Evolutionary conservation across 2,329 filamentous ascomycete species (phyloP).

Genomic region (Metarhizium anisopliae): DNA sequence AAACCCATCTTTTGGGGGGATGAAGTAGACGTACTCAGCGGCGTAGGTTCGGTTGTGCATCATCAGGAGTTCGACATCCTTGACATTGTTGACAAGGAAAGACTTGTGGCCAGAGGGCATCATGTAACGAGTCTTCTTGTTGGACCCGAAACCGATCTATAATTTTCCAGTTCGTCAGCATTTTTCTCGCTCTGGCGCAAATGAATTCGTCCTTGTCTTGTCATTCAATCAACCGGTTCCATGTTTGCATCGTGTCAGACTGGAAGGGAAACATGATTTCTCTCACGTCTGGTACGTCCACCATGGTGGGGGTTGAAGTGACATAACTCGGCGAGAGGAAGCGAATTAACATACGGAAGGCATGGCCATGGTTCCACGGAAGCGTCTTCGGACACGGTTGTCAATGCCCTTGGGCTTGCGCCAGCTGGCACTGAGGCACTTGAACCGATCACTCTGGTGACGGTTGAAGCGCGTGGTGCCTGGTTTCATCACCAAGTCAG

Average conservation of each 20-base stretch:
- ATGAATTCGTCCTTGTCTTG: background rate
- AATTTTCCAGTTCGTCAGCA: slow-evolving; percentile 1
- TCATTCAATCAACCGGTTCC: background rate
- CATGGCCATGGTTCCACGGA: slow-evolving; percentile 93
- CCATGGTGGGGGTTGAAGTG: background rate
- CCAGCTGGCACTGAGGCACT: slow-evolving; percentile 83
- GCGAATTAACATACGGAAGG: slow-evolving; percentile 72
- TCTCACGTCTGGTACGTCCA: too few species aligned
- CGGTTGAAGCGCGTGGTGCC: slow-evolving; percentile 92
- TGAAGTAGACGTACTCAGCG: slow-evolving; percentile 71
- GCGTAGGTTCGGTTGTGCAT: slow-evolving; percentile 99
- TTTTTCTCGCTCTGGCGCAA: background rate
- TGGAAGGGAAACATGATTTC: too few species aligned
- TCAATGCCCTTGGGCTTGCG: slow-evolving; percentile 99
- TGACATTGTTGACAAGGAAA: slow-evolving; percentile 96
- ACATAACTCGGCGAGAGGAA: background rate
- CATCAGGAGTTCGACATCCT: slow-evolving; percentile 92
- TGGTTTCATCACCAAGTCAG: slow-evolving; percentile 38
- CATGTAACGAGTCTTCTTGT: slow-evolving; percentile 99
- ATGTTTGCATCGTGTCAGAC: background rate
- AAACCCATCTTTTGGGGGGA: too few species aligned
- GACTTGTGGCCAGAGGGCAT: slow-evolving; percentile 99
- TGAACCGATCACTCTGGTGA: slow-evolving; percentile 97
- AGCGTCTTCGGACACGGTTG: slow-evolving; percentile 92
- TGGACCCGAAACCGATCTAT: slow-evolving; percentile 96